Evolutionary conservation across 257 asterid genomes (phyloP).

Genomic region (Plantago major): DNA sequence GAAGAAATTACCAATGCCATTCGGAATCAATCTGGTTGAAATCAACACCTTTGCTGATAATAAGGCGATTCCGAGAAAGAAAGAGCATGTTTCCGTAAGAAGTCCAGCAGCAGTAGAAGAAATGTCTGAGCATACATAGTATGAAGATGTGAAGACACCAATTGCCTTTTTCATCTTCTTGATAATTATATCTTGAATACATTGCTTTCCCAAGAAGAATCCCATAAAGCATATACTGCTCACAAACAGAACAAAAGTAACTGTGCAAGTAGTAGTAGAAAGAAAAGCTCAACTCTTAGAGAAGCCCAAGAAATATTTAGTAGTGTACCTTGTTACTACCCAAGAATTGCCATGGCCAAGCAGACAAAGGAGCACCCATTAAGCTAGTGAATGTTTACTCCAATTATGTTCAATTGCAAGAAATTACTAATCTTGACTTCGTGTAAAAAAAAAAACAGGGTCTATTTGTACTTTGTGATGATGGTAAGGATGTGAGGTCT

Average conservation of each 20-base stretch:
- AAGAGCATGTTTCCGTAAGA: conserved; percentile 69
- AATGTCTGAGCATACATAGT: conserved; percentile 50
- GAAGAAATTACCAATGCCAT: conserved; percentile 66
- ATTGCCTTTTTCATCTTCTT: conserved; percentile 28
- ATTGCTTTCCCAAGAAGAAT: conserved; percentile 53
- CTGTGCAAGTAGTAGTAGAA: too few species aligned
- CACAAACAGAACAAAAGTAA: too few species aligned
- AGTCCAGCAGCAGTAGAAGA: conserved; percentile 52
- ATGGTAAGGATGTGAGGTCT: too few species aligned
- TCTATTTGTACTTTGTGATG: too few species aligned
- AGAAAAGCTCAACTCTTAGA: too few species aligned
- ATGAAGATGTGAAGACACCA: conserved; percentile 66
- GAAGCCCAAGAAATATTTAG: too few species aligned
- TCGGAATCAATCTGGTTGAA: conserved; percentile 82
- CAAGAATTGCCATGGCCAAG: conserved; percentile 80
- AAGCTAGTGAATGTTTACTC: too few species aligned
- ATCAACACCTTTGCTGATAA: conserved; percentile 59
- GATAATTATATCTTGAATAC: conserved; percentile 45
- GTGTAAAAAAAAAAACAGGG: too few species aligned
- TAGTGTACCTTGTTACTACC: conserved; percentile 60
- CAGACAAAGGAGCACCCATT: conserved; percentile 57
- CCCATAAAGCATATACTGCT: conserved; percentile 62
- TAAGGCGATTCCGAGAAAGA: conserved; percentile 58
- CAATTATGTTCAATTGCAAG: too few species aligned
- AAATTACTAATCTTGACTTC: too few species aligned